Evolutionary conservation across 768 basidiomycete species (phyloP).

Genomic region (Suillus subaureus): DNA sequence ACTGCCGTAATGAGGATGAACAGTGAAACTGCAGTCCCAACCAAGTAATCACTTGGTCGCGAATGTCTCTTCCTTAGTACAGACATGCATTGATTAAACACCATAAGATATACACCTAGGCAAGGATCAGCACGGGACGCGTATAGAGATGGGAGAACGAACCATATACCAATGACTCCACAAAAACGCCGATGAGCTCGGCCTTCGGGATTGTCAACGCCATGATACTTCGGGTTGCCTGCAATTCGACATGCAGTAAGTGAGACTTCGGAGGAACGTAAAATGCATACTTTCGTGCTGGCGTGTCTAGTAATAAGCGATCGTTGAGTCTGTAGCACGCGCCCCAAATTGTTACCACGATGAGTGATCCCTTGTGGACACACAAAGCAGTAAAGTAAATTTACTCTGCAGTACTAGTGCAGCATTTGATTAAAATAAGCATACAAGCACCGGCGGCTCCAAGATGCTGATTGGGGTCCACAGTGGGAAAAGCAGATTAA

Average conservation of each 20-base stretch:
- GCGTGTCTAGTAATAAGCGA: not conserved
- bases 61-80: conserved; percentile 14
- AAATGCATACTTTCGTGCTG: not conserved
- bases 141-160: not conserved
- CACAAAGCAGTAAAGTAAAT: not conserved
- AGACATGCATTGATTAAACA: conserved; percentile 13
- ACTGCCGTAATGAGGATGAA: conserved; percentile 17
- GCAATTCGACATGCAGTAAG: not conserved
- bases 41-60: conserved; percentile 16
- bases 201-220: conserved; percentile 10
- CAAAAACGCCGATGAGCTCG: conserved; percentile 15
- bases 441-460: not conserved
- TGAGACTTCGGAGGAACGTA: not conserved
- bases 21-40: conserved; percentile 15
- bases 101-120: conserved; percentile 15
- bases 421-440: not conserved
- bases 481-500: not conserved
- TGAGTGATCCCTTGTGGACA: not conserved
- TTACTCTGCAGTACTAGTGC: not conserved
- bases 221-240: conserved; percentile 7
- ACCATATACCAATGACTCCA: conserved; percentile 17
- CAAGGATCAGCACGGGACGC: not conserved
- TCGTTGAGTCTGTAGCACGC: not conserved
- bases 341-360: not conserved
- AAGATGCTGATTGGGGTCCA: not conserved